Base-by-base conservation (phyloP, 495 filamentous ascomycete genomes). In the Usnea hakonensis region DNA sequence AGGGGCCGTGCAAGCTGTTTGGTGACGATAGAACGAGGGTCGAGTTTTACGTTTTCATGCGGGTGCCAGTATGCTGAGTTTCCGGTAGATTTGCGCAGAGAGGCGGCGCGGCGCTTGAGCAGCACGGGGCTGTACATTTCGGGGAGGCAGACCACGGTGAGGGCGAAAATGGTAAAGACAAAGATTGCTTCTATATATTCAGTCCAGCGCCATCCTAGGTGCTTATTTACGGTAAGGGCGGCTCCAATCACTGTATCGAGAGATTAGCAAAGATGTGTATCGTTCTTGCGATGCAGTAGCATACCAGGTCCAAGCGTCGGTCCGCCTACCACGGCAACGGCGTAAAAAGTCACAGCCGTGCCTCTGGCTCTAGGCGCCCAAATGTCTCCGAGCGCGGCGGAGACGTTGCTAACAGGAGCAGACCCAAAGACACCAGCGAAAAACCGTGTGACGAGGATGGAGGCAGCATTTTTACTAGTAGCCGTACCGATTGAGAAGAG, bases 401-500 rank as follows among this genome's bases (percentile, higher is more conserved):
- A 81, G 13, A 84, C 78, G 43, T 87, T 78, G 5, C 84, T 81
- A 14, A 90, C 67, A 10, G 87, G 83, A 0, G 85, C 81, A 58
- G 80, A 81, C 26, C 85, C 86, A 65, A 88, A 86, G 35, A 81
- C 66, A 16, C 86, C 87, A 7, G 77, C 71, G 13, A 90, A 72
- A 69, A 89, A 84, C 1, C 85, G 80, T 66, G 78, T 78, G 57
- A 88, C 64, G 57, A 90, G 70, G 64, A 89, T 79, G 8, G 81
- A 82, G 1, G 37, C 23, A n/a, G 40, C 40, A n/a, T 13, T 58
- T 3, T 19, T 38, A 5, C 55, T 41, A 2, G 28, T 19, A 1
- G 55, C 40, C 5, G 40, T 41, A 33, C 21, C 36, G n/a, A 58
- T 30, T 16, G 36, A 43, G 37, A 58, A 58, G 55, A 58, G 55